Base-by-base conservation (phyloP, 2,329 filamentous ascomycete species). In the Botrytis sinoallii region DNA sequence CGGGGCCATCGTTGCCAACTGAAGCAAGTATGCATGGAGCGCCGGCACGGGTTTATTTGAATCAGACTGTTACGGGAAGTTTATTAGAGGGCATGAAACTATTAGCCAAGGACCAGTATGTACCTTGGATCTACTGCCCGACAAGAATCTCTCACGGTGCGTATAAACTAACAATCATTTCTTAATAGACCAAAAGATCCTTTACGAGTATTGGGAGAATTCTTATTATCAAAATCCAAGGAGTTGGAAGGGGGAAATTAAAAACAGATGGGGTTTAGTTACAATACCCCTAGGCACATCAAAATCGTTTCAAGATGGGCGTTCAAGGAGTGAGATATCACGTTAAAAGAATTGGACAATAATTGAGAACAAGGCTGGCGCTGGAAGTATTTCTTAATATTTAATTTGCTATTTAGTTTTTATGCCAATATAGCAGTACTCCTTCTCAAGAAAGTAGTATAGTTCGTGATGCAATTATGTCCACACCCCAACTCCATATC, bases 81-180 rank as follows among this genome's bases (percentile, higher is more conserved):
- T 79, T 94, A 74, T 83, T 94, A 57, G 91, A 94, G 78, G 92
- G 91, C 38, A 92, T 94, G 90, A 94, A 93, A 83, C 82, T 87
- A 72, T 81, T 94, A 75, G 91, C 90, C 7, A 90, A 88, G 77
- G 90, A 93, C 60, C 88, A 91, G 92, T 93, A 83, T 79, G 91
- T 86, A 44, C 35, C 48, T 55, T 22, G 48, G 1, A 57, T 9
- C 66, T 32, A 18, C 40, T 57, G 35, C 25, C n/a, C 10, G 6
- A 68, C 25, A 16, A n/a, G 9, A 42, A 18, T 5, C 25, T 42
- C 29, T 20, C 29, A 55, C 25, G 35, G 25, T 44, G 69, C 42
- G 38, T 64, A 32, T 40, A 25, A 14, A 20, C 32, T 32, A 70
- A 46, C 74, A 46, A 68, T 76, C 20, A 5, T 10, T 70, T 60